Evolutionary conservation across 2,329 filamentous ascomycete genomes (phyloP), one percentile per base, ranked within the genome.

Genomic region (Thelonectria blattea): DNA sequence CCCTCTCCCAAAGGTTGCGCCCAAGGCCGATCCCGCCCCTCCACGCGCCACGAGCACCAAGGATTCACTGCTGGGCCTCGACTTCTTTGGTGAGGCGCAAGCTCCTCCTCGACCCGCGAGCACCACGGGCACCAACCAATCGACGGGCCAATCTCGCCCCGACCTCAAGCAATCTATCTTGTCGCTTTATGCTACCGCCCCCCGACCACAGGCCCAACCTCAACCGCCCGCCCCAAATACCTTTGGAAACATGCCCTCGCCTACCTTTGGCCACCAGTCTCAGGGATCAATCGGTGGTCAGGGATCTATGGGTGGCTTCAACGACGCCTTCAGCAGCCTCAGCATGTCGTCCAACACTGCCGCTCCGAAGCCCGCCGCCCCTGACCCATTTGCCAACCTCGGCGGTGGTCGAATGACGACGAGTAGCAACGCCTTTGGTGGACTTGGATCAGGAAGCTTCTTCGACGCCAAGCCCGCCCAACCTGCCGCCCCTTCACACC

Each of bases 91-190:
- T 39, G 87, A 88, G 53, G 81, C 89, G 42, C 81, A 89, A 37
- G 83, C 91, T 10, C 87, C 92, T n/a, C 87, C 88, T 54, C 86
- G 93, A 54, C 91, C 93, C n/a, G 87, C 91, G 6, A 97, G 92
- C 78, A 92, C 92, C 18, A 85, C 89, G 5, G 87, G 89, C 17
- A 85, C 88, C 12, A 79, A 85, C 47, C 83, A 84, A 5, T 74
- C 83, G 3, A 81, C 81, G 17, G 83, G 84, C 12, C 88, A 91
- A 68, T 96, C 93, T 47, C 85, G 95, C 63, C 93, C 94, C 3
- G 95, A 99, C 73, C 81, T 99, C 61, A 99, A 99, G 78, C 94
- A 97, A 76, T 98, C 94, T 2, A 99, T 99, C 62, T 80, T 99
- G 50, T 99, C 95, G 8, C 84, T 99, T 15, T 99, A 99, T 74